These are phyloP conservation scores for Kwoniella shandongensis DNA, from an alignment of 768 basidiomycete species.

Conservation along the genomic window DNA sequence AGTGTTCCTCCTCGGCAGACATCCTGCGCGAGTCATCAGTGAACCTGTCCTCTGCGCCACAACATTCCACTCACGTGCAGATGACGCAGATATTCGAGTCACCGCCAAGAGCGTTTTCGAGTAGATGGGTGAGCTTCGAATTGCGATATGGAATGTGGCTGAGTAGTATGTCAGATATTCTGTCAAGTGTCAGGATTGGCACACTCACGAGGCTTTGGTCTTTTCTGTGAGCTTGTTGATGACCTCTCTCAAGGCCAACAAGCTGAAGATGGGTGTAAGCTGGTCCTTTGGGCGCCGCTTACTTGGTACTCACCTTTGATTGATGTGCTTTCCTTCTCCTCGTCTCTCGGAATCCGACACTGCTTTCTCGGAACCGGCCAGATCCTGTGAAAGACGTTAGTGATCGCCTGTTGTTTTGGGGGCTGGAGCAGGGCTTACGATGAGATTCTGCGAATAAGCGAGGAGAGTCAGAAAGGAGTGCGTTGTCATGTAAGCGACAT, in stretches of 20 bases:
- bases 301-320: conserved; percentile 43
- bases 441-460: conserved; percentile 10
- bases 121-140: conserved; percentile 53
- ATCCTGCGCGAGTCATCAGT: conserved; percentile 15
- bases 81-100: conserved; percentile 55
- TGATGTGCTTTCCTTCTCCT: conserved; percentile 54
- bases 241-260: conserved; percentile 46
- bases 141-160: conserved; percentile 53
- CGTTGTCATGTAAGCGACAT: background rate
- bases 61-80: conserved; percentile 44
- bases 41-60: background rate
- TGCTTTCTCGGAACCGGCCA: conserved; percentile 54
- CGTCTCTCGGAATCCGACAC: conserved; percentile 50
- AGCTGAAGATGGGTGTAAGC: conserved; percentile 23
- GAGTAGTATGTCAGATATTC: conserved; percentile 6
- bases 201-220: conserved; percentile 33
- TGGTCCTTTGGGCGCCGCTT: no score
- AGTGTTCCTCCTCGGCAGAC: conserved; percentile 51
- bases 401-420: conserved; percentile 1
- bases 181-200: background rate
- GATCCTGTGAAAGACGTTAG: conserved; percentile 32
- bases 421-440: conserved; percentile 8
- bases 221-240: conserved; percentile 53
- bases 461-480: background rate
- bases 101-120: conserved; percentile 53